phyloP scores from a whole-genome alignment of 805 yeast genomes.

The Candida argentea region DNA sequence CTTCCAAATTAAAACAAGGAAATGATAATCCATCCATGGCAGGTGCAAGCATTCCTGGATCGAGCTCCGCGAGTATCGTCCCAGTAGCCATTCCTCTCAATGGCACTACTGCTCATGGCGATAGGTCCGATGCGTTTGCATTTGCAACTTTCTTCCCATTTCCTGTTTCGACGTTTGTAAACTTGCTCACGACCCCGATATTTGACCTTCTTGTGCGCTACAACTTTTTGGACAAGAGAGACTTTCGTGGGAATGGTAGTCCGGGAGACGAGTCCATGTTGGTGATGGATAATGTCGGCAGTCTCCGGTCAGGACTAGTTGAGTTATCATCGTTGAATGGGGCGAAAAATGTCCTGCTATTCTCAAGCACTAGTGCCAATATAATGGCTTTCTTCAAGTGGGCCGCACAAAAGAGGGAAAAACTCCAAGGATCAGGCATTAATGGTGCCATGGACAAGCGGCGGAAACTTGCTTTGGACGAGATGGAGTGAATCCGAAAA shows the following conservation, averaged over 20 bases:
- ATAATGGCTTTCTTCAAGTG: slow-evolving; percentile 15
- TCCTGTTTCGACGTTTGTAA: slow-evolving; percentile 23
- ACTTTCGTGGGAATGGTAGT: slow-evolving; percentile 12
- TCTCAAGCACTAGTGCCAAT: slow-evolving; percentile 18
- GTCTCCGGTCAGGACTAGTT: slow-evolving; percentile 25
- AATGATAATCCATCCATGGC: background rate
- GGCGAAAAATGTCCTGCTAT: slow-evolving; percentile 23
- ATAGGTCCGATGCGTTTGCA: slow-evolving; percentile 21
- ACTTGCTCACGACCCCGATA: slow-evolving; percentile 7
- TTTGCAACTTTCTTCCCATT: slow-evolving; percentile 32
- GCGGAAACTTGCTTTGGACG: slow-evolving; percentile 31
- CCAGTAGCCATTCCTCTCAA: slow-evolving; percentile 4
- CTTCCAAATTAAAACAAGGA: slow-evolving; percentile 4
- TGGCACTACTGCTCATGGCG: slow-evolving; percentile 11
- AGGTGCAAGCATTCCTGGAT: slow-evolving; percentile 1
- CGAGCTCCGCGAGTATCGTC: background rate
- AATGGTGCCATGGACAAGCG: slow-evolving; percentile 27
- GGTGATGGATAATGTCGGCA: slow-evolving; percentile 18
- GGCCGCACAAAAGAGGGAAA: slow-evolving; percentile 7
- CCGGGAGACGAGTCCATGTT: slow-evolving; percentile 13
- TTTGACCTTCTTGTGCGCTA: slow-evolving; percentile 14
- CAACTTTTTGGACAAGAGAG: slow-evolving; percentile 13
- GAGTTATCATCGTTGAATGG: slow-evolving; percentile 32
- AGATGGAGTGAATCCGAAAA: slow-evolving; percentile 23
- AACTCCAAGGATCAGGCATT: slow-evolving; percentile 4